Base-by-base conservation (phyloP, 176 grass and related monocot genomes). In the Saccharum spontaneum region DNA sequence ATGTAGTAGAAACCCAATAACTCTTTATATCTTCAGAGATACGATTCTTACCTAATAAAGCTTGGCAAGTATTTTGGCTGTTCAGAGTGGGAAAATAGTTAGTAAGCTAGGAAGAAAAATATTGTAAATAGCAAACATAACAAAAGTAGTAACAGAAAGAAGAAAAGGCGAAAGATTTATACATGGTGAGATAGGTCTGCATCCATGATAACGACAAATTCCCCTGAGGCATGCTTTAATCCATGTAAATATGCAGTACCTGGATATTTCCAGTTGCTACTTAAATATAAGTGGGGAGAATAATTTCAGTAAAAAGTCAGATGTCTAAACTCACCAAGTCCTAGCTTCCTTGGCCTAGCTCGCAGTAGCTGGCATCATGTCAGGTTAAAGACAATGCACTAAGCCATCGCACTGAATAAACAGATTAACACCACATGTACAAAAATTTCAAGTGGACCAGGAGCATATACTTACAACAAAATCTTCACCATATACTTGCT, bases 1-100 rank as follows among this genome's bases (percentile, higher is more conserved):
- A 61, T 76, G 54, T 34, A 64, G 24, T 16, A 78, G 6, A 79
- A 61, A 68, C 33, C 4, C 14, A 36, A 66, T 28, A 61, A 65
- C 33, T 55, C 22, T 78, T 78, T 9, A 67, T 22, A 52, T 7
- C 17, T 69, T 65, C 62, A 37, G 13, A 70, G n/a, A 75, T 74
- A 82, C 0, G 49, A 52, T 75, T 76, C 72, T 82, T 77, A 96
- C 93, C 94, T 92, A 82, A 99, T 99, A 68, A 99, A 99, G 88
- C 84, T 92, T 66, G 97, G 97, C 84, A 99, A 82, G 82, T 99
- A 99, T 73, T 99, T 96, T 24, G 97, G 97, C 94, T 99, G 97
- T 78, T 83, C 69, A 78, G 59, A 57, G 26, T 52, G 38, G 79
- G 67, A 20, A 82, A 78, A 60, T 4, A 54, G 77, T 82, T 72